Evolutionary conservation across 2,329 filamentous ascomycete genomes (phyloP), one percentile per base, ranked within the genome.

Genomic region (Cordyceps cateniannulata): DNA sequence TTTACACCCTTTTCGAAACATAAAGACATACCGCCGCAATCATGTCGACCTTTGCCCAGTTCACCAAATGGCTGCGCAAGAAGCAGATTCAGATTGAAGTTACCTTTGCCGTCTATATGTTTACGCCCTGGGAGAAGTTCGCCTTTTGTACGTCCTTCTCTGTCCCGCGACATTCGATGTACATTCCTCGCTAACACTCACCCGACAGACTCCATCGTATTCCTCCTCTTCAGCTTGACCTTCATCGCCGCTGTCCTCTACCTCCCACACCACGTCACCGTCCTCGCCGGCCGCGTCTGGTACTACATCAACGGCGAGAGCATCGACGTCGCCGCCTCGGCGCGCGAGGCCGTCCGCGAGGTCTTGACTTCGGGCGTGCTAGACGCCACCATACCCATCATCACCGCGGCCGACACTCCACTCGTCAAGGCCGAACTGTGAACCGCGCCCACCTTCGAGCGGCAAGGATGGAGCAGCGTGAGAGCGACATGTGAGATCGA

Each of bases 11-110:
- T n/a, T 8, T 18, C 3, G 3, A 42, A n/a, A 42, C 16, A 16
- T 6, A 18, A 45, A n/a, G 22, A 29, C 29, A 8, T n/a, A n/a
- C 14, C 25, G 20, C 38, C 47, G 24, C n/a, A 45, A 35, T 6
- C 47, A 71, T 75, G 71, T 76, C 75, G 51, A 66, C 67, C 52
- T 68, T 81, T 67, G 76, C 80, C 65, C 73, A 76, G 50, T 81
- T 96, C 69, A 84, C 90, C 66, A 87, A 88, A 74, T 97, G 93
- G 91, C 82, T 98, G 67, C 87, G 92, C 76, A 85, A 93, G 75
- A 99, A 99, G 83, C 87, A 93, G 73, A 97, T 98, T 81, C 95
- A 98, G 80, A 92, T 98, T 73, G 95, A 99, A 79, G 93, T 98
- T 73, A 97, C 93, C 14, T 95, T 96, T 76, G 89, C 90, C 63